Evolutionary conservation across 208 protist genomes (phyloP).

Genomic region (Crithidia bombi): DNA sequence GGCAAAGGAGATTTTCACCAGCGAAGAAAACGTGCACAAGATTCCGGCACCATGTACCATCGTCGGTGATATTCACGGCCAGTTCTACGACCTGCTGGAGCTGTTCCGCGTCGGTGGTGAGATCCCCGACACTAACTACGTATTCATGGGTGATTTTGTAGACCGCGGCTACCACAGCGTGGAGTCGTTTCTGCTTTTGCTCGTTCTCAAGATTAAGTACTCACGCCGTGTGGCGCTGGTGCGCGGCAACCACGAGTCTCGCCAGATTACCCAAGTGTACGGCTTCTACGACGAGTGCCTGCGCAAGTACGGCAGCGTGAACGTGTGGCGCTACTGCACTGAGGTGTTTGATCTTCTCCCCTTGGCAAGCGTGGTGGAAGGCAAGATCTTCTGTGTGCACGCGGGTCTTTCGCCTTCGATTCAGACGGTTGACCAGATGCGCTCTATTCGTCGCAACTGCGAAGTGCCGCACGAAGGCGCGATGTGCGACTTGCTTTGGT

Average conservation of each 20-base stretch:
- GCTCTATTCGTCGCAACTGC: conserved; percentile 95
- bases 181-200: conserved; percentile 97
- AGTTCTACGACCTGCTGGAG: conserved; percentile 98
- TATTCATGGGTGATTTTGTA: conserved; percentile 99
- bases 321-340: conserved; percentile 99
- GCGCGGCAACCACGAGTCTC: conserved; percentile 96
- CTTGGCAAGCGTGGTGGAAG: conserved; percentile 98
- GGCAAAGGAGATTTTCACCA: conserved; percentile 85
- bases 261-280: conserved; percentile 98
- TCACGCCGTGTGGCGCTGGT: conserved; percentile 95
- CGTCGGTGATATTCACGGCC: conserved; percentile 95
- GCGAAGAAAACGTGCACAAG: conserved; percentile 92
- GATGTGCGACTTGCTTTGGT: conserved; percentile 99
- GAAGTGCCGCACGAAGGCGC: conserved; percentile 99
- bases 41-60: conserved; percentile 93
- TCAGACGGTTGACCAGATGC: conserved; percentile 96
- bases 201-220: conserved; percentile 98
- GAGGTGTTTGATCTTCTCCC: conserved; percentile 99
- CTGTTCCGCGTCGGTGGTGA: conserved; percentile 97
- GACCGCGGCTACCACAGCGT: conserved; percentile 99
- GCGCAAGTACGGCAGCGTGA: conserved; percentile 99
- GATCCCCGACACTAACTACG: conserved; percentile 97
- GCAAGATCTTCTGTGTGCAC: conserved; percentile 99
- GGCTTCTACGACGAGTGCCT: conserved; percentile 99
- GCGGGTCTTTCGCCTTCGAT: conserved; percentile 98